Conservation (phyloP, 1,139 yeast genomes). For the Saccharomyces hybrid region DNA sequence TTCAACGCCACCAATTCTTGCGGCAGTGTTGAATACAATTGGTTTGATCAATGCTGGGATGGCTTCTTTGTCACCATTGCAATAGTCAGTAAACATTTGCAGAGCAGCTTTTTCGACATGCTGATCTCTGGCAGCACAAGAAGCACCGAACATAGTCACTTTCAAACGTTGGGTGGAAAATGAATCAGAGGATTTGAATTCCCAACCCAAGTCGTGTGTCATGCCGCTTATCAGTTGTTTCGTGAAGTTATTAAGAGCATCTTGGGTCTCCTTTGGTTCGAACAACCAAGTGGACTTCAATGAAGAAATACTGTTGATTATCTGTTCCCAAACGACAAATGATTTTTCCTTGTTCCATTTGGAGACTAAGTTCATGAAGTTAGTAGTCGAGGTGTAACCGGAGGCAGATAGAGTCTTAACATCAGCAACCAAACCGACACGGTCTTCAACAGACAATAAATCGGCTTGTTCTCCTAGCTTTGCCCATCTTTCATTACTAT, state of each 20-base stretch:
- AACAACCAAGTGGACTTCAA: constrained; percentile 63
- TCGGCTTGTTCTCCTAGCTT: constrained; percentile 73
- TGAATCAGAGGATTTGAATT: constrained; percentile 52
- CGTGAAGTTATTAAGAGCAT: constrained; percentile 53
- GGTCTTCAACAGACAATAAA: constrained; percentile 68
- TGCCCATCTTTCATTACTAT: constrained; percentile 65
- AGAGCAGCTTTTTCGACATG: constrained; percentile 47
- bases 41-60: constrained; percentile 78
- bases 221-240: constrained; percentile 55
- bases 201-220: constrained; percentile 61
- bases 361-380: constrained; percentile 54
- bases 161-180: constrained; percentile 73
- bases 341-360: constrained; percentile 62
- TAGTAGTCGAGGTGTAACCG: constrained; percentile 64
- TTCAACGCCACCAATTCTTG: constrained; percentile 55
- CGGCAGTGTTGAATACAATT: constrained; percentile 60
- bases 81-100: constrained; percentile 50
- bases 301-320: constrained; percentile 46
- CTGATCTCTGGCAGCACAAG: constrained; percentile 55
- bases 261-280: constrained; percentile 50
- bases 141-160: constrained; percentile 61
- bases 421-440: constrained; percentile 82
- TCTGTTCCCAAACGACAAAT: constrained; percentile 76
- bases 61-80: constrained; percentile 54
- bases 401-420: constrained; percentile 65